Evolutionary conservation across 1,284 basidiomycete genomes (phyloP).

Genomic region (Fomes fomentarius): DNA sequence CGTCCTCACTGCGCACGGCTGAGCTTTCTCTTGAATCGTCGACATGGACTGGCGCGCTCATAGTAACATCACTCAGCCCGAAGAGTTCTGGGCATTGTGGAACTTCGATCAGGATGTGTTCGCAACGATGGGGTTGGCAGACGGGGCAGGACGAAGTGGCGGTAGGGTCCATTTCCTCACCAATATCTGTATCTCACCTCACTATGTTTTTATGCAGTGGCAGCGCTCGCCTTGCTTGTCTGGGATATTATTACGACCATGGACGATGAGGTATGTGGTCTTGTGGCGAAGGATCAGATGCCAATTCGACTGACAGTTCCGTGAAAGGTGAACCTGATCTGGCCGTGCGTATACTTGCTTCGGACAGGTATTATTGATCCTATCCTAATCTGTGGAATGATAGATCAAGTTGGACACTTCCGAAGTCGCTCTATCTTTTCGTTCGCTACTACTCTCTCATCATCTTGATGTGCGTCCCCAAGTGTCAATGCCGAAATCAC

Average conservation of each 20-base stretch:
- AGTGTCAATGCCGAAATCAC: neutral
- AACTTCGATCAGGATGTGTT: slow-evolving; percentile 8
- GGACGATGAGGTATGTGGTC: slow-evolving; percentile 39
- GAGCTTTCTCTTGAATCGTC: neutral
- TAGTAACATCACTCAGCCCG: slow-evolving; percentile 2
- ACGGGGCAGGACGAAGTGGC: slow-evolving; percentile 18
- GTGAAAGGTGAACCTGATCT: slow-evolving; percentile 21
- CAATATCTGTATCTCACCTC: neutral
- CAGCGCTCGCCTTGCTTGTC: slow-evolving; percentile 42
- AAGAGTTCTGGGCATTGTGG: slow-evolving; percentile 5
- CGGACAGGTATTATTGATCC: neutral
- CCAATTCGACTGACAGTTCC: neutral
- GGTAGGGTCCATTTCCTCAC: slow-evolving; percentile 7
- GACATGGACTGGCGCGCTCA: slow-evolving; percentile 7
- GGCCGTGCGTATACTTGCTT: slow-evolving; percentile 24
- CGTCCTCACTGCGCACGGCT: neutral
- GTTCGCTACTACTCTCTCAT: slow-evolving; percentile 32
- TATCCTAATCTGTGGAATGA: neutral
- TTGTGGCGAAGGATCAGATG: slow-evolving; percentile 1
- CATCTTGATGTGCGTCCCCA: slow-evolving; percentile 28
- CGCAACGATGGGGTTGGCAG: slow-evolving; percentile 10
- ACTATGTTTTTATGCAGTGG: slow-evolving; percentile 31
- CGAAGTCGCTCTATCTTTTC: slow-evolving; percentile 32
- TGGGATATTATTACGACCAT: slow-evolving; percentile 46
- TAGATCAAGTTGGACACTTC: slow-evolving; percentile 31